Conservation (phyloP, 768 basidiomycete genomes). For the Amanita polypyramis region DNA sequence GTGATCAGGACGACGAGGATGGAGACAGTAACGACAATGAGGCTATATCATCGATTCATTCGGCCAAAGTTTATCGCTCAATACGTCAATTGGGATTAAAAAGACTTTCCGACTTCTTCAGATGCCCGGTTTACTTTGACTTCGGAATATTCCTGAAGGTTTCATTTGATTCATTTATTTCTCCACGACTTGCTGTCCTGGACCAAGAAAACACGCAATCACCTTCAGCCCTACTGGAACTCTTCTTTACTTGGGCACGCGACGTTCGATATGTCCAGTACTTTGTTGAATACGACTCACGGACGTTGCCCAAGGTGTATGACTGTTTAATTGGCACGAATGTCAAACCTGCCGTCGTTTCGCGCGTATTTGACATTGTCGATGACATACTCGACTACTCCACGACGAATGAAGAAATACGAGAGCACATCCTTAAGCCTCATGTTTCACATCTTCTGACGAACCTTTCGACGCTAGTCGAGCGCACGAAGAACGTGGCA, state of each 20-base stretch:
- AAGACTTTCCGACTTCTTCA: constrained; percentile 83
- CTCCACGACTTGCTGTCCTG: constrained; percentile 67
- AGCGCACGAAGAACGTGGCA: constrained; percentile 42
- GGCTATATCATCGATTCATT: constrained; percentile 12
- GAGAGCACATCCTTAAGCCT: constrained; percentile 50
- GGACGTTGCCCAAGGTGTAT: constrained; percentile 68
- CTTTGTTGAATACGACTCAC: constrained; percentile 59
- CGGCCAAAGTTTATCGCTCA: constrained; percentile 37
- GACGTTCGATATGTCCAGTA: constrained; percentile 45
- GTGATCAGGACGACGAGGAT: constrained; percentile 23
- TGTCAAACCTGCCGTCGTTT: constrained; percentile 80
- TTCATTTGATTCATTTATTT: constrained; percentile 64
- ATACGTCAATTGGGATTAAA: constrained; percentile 81
- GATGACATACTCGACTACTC: constrained; percentile 56
- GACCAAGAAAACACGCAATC: constrained; percentile 86
- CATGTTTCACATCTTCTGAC: constrained; percentile 62
- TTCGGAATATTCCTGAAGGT: constrained; percentile 59
- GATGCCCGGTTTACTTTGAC: constrained; percentile 60
- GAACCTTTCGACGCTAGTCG: constrained; percentile 61
- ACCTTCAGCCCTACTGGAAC: constrained; percentile 79
- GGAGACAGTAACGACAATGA: constrained; percentile 23
- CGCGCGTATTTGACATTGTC: constrained; percentile 76
- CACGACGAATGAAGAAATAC: constrained; percentile 35
- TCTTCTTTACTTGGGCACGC: constrained; percentile 71
- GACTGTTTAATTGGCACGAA: constrained; percentile 72